Conservation (phyloP, 1,284 basidiomycete genomes). For the Sanghuangporus sanghuang region DNA sequence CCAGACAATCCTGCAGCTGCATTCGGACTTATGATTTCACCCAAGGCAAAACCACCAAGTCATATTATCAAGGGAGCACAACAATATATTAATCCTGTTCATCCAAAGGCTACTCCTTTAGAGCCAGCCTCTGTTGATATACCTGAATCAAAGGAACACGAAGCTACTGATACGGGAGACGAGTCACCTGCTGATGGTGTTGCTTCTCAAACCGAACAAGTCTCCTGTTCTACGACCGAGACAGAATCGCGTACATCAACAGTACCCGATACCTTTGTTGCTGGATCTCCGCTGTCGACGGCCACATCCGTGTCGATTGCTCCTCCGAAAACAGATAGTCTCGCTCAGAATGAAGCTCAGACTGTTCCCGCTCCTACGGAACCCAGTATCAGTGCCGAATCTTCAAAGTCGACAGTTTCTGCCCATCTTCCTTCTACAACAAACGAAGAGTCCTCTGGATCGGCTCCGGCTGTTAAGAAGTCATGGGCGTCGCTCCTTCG, state of each 20-base stretch:
- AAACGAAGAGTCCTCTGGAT: conserved; percentile 23
- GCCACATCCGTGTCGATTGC: conserved; percentile 48
- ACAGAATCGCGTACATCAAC: conserved; percentile 37
- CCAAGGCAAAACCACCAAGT: conserved; percentile 14
- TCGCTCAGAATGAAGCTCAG: conserved; percentile 13
- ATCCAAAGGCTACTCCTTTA: background rate
- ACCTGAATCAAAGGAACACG: background rate
- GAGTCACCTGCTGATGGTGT: background rate
- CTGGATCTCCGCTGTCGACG: conserved; percentile 54
- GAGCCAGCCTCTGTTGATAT: background rate
- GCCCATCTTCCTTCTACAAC: conserved; percentile 26
- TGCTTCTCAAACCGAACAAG: background rate
- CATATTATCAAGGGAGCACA: conserved; percentile 12
- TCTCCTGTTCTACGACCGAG: conserved; percentile 29
- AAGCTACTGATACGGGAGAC: background rate
- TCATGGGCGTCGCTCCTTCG: conserved; percentile 77
- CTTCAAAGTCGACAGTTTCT: conserved; percentile 9
- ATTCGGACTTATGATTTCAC: conserved; percentile 17
- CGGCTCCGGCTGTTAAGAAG: conserved; percentile 43
- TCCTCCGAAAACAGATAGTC: conserved; percentile 17
- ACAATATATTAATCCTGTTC: background rate
- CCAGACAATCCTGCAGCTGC: conserved; percentile 17
- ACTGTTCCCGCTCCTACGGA: conserved; percentile 9
- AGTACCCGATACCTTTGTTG: conserved; percentile 41
- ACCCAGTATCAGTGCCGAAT: conserved; percentile 12